Base-by-base conservation (phyloP, 345 rosid genomes). In the Corymbia maculata region DNA sequence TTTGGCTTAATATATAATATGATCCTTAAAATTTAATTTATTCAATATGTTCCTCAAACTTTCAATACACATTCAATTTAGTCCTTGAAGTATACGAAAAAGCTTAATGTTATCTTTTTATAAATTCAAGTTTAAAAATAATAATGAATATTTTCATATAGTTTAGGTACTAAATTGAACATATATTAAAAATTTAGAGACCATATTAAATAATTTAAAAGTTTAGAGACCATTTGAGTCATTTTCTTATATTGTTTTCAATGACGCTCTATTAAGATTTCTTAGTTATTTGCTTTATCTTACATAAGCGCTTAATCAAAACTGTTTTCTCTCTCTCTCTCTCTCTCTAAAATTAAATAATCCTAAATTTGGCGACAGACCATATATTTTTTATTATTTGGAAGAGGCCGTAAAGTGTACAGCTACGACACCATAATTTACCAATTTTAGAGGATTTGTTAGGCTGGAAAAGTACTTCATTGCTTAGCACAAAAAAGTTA, bases 11-110 rank as follows among this genome's bases (percentile, higher is more conserved):
- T 61, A 28, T 61, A n/a, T 8, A 28, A 61, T 61, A 0, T 1
- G 0, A 7, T 61, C 0, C 16, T 16, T 13, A 28, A 61, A 12
- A 1, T 24, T 61, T 6, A 13, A 61, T 4, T 6, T 6, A 9
- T 28, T 28, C 28, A 22, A 9, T 55, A 55, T 55, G 6, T 8
- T 5, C 6, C 0, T 55, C 24, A 0, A 9, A 55, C 28, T 55
- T 55, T 55, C n/a, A 6, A 13, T 64, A n/a, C 14, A 64, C 16
- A 0, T 64, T 64, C 19, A 64, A 64, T 4, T n/a, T n/a, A n/a
- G 2, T 64, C 36, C 17, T 4, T n/a, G 3, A 64, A 64, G 16
- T n/a, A 13, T n/a, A n/a, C 13, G 5, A n/a, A 64, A 64, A 51
- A 64, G 9, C 15, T n/a, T 17, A 64, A 64, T 13, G 1, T 64